Percentiles rank a stretch among this genome's conserved stretches.
phyloP scores from a whole-genome alignment of 371 early-diverging fungal species.

The Blastocladiella emersonii region DNA sequence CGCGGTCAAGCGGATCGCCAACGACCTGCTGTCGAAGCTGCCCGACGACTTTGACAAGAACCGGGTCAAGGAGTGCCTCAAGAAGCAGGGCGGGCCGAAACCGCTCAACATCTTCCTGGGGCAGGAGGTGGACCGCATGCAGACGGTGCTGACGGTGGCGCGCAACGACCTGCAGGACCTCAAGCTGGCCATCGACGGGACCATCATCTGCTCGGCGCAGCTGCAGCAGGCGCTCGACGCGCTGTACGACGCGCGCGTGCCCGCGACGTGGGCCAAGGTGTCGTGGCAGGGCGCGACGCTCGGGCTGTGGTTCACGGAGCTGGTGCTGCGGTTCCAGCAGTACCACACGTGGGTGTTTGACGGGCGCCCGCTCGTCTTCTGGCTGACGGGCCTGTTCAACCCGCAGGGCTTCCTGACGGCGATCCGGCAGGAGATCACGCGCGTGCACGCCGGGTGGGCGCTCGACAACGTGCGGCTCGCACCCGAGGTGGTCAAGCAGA shows the following conservation, averaged over 20 bases:
- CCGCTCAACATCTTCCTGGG: constrained; percentile 44
- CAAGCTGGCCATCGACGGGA: constrained; percentile 43
- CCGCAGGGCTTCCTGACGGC: constrained; percentile 48
- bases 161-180: constrained; percentile 31
- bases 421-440: constrained; percentile 42
- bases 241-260: constrained; percentile 38
- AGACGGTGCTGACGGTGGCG: constrained; percentile 28
- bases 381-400: constrained; percentile 42
- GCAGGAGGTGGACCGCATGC: constrained; percentile 45
- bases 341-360: constrained; percentile 40
- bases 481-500: constrained; percentile 42
- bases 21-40: constrained; percentile 36
- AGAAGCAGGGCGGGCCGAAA: constrained; percentile 35
- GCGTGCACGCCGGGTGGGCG: constrained; percentile 41
- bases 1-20: constrained; percentile 35
- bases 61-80: constrained; percentile 21
- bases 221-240: constrained; percentile 40
- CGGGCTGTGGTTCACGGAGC: constrained; percentile 40
- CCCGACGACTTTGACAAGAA: constrained; percentile 42
- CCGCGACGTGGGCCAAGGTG: constrained; percentile 33
- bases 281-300: constrained; percentile 36
- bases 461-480: constrained; percentile 37
- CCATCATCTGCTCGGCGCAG: constrained; percentile 31
- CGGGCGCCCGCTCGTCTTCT: constrained; percentile 39
- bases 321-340: constrained; percentile 28